These are phyloP conservation scores for Scleroderma bovista DNA, from an alignment of 768 basidiomycete species.

Conservation along the genomic window DNA sequence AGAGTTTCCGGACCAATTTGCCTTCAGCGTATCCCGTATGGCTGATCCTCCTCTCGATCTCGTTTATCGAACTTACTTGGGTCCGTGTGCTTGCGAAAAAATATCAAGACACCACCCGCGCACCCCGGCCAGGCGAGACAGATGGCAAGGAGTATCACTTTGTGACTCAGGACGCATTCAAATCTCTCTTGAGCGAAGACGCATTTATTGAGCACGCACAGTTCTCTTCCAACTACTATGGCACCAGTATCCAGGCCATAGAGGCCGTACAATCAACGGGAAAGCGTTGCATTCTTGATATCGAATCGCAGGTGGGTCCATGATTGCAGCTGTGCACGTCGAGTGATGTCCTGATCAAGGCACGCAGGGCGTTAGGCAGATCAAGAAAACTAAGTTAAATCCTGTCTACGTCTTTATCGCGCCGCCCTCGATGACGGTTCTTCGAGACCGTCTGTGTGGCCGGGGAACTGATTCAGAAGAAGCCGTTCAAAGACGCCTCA, in stretches of 20 bases:
- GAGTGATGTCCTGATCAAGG: conserved; percentile 3
- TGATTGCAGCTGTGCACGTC: neutral
- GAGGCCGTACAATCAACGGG: conserved; percentile 60
- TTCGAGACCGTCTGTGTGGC: conserved; percentile 63
- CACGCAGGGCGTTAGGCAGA: conserved; percentile 81
- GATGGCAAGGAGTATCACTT: conserved; percentile 89
- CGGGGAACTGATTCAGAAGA: conserved; percentile 83
- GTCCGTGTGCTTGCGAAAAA: neutral
- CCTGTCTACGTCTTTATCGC: conserved; percentile 91
- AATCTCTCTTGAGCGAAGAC: conserved; percentile 54
- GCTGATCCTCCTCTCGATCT: conserved; percentile 10
- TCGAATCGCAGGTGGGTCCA: conserved; percentile 81
- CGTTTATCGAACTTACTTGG: conserved; percentile 4
- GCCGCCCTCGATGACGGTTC: conserved; percentile 71
- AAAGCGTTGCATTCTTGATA: conserved; percentile 87
- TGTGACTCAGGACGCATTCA: conserved; percentile 65
- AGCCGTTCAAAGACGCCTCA: conserved; percentile 68
- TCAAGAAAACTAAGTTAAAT: conserved; percentile 76
- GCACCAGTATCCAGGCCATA: conserved; percentile 82
- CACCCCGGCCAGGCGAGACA: conserved; percentile 74
- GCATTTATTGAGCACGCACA: conserved; percentile 95
- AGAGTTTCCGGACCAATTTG: conserved; percentile 79
- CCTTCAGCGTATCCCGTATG: conserved; percentile 91
- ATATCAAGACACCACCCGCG: conserved; percentile 83
- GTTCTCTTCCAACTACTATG: conserved; percentile 90